phyloP scores from a whole-genome alignment of 1,284 basidiomycete genomes.

The Athelia psychrophila region DNA sequence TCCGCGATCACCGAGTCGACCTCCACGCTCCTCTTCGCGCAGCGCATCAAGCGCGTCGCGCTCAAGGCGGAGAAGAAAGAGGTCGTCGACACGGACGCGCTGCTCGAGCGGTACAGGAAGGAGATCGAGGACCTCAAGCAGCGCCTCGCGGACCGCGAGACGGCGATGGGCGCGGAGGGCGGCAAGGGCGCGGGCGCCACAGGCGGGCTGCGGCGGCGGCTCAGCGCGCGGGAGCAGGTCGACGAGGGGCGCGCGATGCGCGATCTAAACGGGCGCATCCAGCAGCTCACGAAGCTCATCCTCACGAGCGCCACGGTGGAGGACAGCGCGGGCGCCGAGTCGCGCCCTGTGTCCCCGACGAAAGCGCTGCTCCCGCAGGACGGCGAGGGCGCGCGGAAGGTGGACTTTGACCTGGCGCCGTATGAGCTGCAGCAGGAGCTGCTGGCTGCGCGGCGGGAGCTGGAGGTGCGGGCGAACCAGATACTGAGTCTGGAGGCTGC shows the following conservation, averaged over 20 bases:
- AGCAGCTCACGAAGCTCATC: slow-evolving; percentile 85
- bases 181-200: no score
- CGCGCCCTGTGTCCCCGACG: slow-evolving; percentile 68
- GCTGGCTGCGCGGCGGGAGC: slow-evolving; percentile 66
- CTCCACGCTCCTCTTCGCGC: slow-evolving; percentile 87
- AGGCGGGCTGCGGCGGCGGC: not conserved
- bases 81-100: slow-evolving; percentile 87
- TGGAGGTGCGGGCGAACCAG: slow-evolving; percentile 77
- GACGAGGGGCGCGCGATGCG: slow-evolving; percentile 79
- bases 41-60: slow-evolving; percentile 82
- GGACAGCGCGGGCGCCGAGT: slow-evolving; percentile 62
- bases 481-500: slow-evolving; percentile 79
- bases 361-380: no score
- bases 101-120: slow-evolving; percentile 88
- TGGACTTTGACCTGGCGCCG: not conserved
- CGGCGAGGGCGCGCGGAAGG: no score
- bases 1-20: slow-evolving; percentile 77
- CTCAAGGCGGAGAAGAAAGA: slow-evolving; percentile 92
- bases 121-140: slow-evolving; percentile 86
- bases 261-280: slow-evolving; percentile 77
- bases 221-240: slow-evolving; percentile 47
- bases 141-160: slow-evolving; percentile 65
- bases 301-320: slow-evolving; percentile 81
- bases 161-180: no score
- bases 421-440: slow-evolving; percentile 81